These are phyloP conservation scores for Raphanus raphanistrum DNA, from an alignment of 345 rosid genomes.

Conservation along the genomic window DNA sequence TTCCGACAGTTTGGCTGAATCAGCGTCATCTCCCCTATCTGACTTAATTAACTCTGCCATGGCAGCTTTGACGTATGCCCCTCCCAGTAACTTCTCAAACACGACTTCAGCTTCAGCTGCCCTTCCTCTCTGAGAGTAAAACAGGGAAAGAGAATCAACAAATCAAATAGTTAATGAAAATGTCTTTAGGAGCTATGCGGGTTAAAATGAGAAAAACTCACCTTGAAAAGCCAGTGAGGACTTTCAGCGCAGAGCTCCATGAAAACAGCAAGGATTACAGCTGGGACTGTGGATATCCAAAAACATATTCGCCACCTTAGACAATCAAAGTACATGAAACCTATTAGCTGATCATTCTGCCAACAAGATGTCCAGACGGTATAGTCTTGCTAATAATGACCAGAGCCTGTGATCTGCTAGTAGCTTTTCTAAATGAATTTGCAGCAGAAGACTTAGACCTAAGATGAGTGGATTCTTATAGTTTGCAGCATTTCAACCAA, in stretches of 20 bases:
- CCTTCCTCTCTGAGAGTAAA: conserved; percentile 69
- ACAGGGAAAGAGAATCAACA: conserved; percentile 1
- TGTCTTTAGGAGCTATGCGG: conserved; percentile 1
- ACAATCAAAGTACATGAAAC: conserved; percentile 20
- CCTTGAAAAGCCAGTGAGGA: conserved; percentile 99
- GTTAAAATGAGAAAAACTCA: conserved; percentile 30
- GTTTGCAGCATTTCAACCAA: conserved; percentile 7
- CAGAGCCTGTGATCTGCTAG: conserved; percentile 16
- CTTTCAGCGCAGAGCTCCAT: conserved; percentile 87
- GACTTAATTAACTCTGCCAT: conserved; percentile 76
- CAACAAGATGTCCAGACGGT: background rate
- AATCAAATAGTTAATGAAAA: conserved; percentile 10
- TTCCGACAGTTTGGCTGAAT: conserved; percentile 62
- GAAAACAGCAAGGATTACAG: conserved; percentile 62
- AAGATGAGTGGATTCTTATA: conserved; percentile 4
- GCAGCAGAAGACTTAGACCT: conserved; percentile 2
- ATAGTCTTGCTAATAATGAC: background rate
- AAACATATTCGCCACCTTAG: conserved; percentile 94
- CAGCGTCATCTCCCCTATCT: conserved; percentile 65
- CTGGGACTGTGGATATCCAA: conserved; percentile 73
- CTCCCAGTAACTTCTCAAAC: conserved; percentile 81
- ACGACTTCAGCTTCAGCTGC: conserved; percentile 80
- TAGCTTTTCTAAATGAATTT: conserved; percentile 6
- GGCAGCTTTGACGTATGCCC: conserved; percentile 66
- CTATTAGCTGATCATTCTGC: conserved; percentile 14